Evolutionary conservation across 2,329 filamentous ascomycete species (phyloP).

Genomic region (Talaromyces sp.): DNA sequence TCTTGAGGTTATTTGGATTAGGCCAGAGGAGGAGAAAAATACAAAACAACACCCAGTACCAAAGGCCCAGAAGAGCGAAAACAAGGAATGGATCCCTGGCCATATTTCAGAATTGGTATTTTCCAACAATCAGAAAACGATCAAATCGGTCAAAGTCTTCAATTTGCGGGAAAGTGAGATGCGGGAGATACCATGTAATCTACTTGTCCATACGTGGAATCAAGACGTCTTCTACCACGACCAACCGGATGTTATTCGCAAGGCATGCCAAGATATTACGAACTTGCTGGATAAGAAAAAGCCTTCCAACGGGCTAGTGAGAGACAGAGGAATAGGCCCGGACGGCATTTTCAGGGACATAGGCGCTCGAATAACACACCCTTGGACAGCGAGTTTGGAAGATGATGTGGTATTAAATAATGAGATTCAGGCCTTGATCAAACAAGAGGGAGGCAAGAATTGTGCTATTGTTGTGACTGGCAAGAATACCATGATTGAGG

Average conservation of each 20-base stretch:
- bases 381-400: not conserved
- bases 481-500: too few species aligned
- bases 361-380: not conserved
- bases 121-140: not conserved
- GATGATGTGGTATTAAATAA: too few species aligned
- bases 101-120: not conserved
- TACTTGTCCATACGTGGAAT: not conserved
- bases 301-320: not conserved
- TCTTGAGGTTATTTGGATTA: not conserved
- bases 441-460: too few species aligned
- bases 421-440: too few species aligned
- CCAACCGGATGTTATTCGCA: not conserved
- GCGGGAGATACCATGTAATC: not conserved
- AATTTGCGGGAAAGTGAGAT: not conserved
- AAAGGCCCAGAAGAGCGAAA: not conserved
- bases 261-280: not conserved
- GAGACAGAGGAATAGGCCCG: not conserved
- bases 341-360: not conserved
- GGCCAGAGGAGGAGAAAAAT: not conserved
- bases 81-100: not conserved
- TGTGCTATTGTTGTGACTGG: too few species aligned
- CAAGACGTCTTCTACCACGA: not conserved
- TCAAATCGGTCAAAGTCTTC: not conserved
- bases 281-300: not conserved
- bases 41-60: rapidly evolving